Conservation (phyloP, 768 basidiomycete species). For the Tricholoma hemisulphureum region DNA sequence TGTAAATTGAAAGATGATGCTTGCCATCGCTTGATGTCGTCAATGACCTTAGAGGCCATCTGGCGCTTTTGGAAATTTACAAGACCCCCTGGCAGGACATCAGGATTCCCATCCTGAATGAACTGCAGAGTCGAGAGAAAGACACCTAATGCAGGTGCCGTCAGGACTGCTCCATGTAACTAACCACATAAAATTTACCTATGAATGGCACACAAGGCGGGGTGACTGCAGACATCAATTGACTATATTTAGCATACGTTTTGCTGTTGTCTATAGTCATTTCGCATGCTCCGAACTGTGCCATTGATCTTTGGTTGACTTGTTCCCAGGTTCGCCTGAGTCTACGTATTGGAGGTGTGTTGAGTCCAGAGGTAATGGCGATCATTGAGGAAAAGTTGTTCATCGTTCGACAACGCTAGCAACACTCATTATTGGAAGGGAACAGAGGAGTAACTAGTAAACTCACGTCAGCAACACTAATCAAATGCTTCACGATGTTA, state of each 20-base stretch:
- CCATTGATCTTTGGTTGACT: conserved; percentile 71
- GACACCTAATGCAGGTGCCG: conserved; percentile 59
- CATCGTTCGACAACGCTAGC: conserved; percentile 79
- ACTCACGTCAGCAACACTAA: conserved; percentile 86
- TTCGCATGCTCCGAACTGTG: conserved; percentile 76
- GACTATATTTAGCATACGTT: conserved; percentile 91
- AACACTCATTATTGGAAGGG: conserved; percentile 8
- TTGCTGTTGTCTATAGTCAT: conserved; percentile 89
- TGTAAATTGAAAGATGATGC: conserved; percentile 85
- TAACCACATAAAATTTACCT: conserved; percentile 47
- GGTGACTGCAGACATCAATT: conserved; percentile 74
- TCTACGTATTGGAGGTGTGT: conserved; percentile 89
- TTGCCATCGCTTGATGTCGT: conserved; percentile 96
- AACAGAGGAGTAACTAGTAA: background rate
- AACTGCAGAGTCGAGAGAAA: conserved; percentile 97
- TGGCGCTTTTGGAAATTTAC: conserved; percentile 97
- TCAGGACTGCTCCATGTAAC: background rate
- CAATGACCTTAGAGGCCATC: conserved; percentile 94
- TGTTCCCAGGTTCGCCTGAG: conserved; percentile 94
- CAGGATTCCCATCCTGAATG: conserved; percentile 94
- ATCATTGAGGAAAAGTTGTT: conserved; percentile 99
- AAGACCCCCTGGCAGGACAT: conserved; percentile 71
- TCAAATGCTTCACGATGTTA: conserved; percentile 81
- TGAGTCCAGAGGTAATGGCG: conserved; percentile 90
- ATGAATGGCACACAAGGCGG: conserved; percentile 98